Percentiles rank a stretch among this genome's conserved stretches.
Evolutionary conservation across 116 monocot species (phyloP).

Genomic region (Dioscorea cayenensis): DNA sequence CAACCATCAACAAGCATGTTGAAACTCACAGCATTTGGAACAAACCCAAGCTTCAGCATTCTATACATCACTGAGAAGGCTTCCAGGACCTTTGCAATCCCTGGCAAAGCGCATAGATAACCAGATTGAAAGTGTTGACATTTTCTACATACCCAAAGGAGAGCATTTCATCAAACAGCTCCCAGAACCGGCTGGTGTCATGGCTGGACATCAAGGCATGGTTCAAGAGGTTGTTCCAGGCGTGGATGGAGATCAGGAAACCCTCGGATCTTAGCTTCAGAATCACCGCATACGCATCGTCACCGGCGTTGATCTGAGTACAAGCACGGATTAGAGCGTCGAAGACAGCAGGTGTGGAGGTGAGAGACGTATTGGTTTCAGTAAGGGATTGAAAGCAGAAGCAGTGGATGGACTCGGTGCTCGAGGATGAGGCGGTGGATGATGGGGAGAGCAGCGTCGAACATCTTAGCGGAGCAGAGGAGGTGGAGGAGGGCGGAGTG

Average conservation of each 20-base stretch:
- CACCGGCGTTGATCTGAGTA: slow-evolving; percentile 17
- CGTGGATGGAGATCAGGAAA: slow-evolving; percentile 31
- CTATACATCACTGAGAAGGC: slow-evolving; percentile 27
- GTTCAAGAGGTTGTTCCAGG: slow-evolving; percentile 44
- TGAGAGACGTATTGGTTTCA: not conserved
- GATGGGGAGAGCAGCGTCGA: slow-evolving; percentile 17
- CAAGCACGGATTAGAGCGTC: slow-evolving; percentile 32
- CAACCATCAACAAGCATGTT: slow-evolving; percentile 44
- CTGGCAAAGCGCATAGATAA: too few relatives aligned
- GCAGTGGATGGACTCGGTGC: slow-evolving; percentile 2
- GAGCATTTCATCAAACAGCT: slow-evolving; percentile 26
- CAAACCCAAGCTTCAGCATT: slow-evolving; percentile 24
- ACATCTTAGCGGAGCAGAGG: slow-evolving; percentile 14
- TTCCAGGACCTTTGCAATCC: slow-evolving; percentile 8
- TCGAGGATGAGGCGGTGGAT: slow-evolving; percentile 17
- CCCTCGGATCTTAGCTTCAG: slow-evolving; percentile 8
- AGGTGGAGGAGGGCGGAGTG: slow-evolving; percentile 14
- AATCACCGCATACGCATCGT: slow-evolving; percentile 23
- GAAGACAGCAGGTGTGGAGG: slow-evolving; percentile 4
- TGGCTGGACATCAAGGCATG: slow-evolving; percentile 7
- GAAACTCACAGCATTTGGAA: slow-evolving; percentile 30
- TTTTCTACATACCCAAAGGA: too few relatives aligned
- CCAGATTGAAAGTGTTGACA: too few relatives aligned
- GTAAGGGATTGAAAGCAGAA: slow-evolving; percentile 5
- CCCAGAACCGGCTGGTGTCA: slow-evolving; percentile 16